These are phyloP conservation scores for Lichenothelia convexa DNA, from an alignment of 495 filamentous ascomycete genomes.

Conservation along the genomic window DNA sequence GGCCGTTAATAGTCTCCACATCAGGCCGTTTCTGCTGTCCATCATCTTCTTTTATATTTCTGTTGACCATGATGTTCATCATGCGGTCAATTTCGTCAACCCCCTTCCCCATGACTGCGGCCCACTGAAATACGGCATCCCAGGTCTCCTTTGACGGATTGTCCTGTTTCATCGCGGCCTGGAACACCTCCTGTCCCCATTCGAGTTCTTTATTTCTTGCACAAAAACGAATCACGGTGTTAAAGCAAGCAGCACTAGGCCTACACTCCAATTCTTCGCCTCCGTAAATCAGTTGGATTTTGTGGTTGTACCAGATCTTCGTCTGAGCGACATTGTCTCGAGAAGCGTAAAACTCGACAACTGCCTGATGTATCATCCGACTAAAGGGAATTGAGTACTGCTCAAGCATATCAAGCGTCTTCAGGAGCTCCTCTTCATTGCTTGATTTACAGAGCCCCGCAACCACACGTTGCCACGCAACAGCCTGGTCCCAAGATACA, in stretches of 20 bases:
- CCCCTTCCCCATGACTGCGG: constrained; percentile 48
- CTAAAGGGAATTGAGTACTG: constrained; percentile 13
- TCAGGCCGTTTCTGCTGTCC: constrained; percentile 27
- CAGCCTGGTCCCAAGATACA: too few relatives aligned
- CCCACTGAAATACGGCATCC: constrained; percentile 60
- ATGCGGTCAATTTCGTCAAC: constrained; percentile 53
- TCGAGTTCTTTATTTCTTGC: constrained; percentile 37
- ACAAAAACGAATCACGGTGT: too few relatives aligned
- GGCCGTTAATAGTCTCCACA: constrained; percentile 51
- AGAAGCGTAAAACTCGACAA: constrained; percentile 34
- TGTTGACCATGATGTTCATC: constrained; percentile 39
- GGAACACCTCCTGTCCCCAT: constrained; percentile 46
- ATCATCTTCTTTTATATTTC: constrained; percentile 23
- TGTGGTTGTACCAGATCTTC: constrained; percentile 44
- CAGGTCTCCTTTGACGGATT: constrained; percentile 34
- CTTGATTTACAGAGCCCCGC: constrained; percentile 48
- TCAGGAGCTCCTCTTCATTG: constrained; percentile 34
- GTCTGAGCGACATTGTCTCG: constrained; percentile 32
- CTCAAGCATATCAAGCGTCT: constrained; percentile 23
- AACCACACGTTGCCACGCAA: constrained; percentile 45
- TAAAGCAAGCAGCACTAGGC: too few relatives aligned
- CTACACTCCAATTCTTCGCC: constrained; percentile 25
- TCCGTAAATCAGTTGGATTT: constrained; percentile 16
- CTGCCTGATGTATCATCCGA: constrained; percentile 24
- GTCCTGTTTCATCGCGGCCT: constrained; percentile 31